Base-by-base conservation (phyloP, 371 early-diverging fungal species). In the Blakeslea trispora region DNA sequence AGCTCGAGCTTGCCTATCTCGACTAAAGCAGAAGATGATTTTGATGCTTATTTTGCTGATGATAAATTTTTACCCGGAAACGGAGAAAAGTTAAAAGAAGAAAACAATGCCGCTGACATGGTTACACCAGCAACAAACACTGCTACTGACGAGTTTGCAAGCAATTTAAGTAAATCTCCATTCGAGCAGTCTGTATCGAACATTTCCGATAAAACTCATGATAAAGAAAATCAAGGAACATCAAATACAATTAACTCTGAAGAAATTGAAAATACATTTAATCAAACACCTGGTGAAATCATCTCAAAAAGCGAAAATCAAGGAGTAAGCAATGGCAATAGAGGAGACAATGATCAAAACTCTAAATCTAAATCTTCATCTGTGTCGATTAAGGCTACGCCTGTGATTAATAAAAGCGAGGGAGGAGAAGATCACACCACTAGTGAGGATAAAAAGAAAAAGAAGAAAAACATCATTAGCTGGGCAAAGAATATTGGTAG, bases 401-500 rank as follows among this genome's bases (percentile, higher is more conserved):
- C 39, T 23, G 37, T 14, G 37, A 37, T 37, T 11, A 37, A 37
- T 14, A 10, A 37, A 14, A 37, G 28, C 7, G 28, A 37, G 14
- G 18, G 40, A 56, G 56, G 56, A 49, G 61, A 56, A 41, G 47
- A 14, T 37, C 13, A 11, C 37, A 37, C 14, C 11, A 13, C 37
- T 37, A 14, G 41, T 6, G 42, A 42, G 10, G 47, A 42, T 31
- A 59, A 59, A 40, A 52, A 59, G 19, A 58, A 66, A 43, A 66
- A 66, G 47, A 67, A 63, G 41, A 67, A 63, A 37, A 53, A 47
- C 11, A 67, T 66, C 1, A 45, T 66, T 6, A 54, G 56, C 2
- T 73, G 73, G 71, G 67, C 75, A 10, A 69, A 59, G 37, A 57
- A 59, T 14, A 72, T 76, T 56, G 73, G 64, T 48, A 67, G 68